Evolutionary conservation across 345 rosid species (phyloP).

Genomic region (Corchorus capsularis): DNA sequence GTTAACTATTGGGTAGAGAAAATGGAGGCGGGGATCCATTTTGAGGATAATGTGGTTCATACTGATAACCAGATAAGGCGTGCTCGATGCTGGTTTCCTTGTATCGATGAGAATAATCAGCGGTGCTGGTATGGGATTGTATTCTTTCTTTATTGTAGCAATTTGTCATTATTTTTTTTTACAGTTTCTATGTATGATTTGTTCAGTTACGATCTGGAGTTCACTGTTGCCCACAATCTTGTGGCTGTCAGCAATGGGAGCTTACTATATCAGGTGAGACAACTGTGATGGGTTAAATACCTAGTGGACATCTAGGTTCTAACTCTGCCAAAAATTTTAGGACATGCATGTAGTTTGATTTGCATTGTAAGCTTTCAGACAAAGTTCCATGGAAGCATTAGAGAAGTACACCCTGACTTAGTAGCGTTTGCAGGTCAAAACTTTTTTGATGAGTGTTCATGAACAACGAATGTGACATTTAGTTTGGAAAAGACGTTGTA

Average conservation of each 20-base stretch:
- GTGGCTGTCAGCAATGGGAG: constrained; percentile 93
- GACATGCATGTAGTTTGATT: not conserved
- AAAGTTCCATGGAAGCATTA: not conserved
- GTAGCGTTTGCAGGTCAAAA: not conserved
- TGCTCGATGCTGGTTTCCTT: constrained; percentile 98
- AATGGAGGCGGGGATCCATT: constrained; percentile 88
- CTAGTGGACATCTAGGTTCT: not conserved
- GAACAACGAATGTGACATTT: not conserved
- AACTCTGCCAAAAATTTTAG: not conserved
- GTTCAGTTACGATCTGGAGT: constrained; percentile 90
- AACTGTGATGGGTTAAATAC: constrained; percentile 11
- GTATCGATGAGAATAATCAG: constrained; percentile 78
- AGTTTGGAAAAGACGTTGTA: not conserved
- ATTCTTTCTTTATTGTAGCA: constrained; percentile 8
- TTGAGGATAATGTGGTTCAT: constrained; percentile 69
- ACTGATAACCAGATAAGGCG: constrained; percentile 92
- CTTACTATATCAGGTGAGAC: constrained; percentile 81
- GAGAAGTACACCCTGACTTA: not conserved
- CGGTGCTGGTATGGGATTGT: constrained; percentile 67
- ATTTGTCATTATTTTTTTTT: constrained; percentile 12
- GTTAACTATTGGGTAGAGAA: constrained; percentile 91
- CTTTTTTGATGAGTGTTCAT: not conserved
- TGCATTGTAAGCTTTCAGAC: not conserved
- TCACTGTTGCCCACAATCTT: constrained; percentile 84
- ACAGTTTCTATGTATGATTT: constrained; percentile 18